Base-by-base conservation (phyloP, 352 stramenopile species). In the Globisporangium cylindrosporum region DNA sequence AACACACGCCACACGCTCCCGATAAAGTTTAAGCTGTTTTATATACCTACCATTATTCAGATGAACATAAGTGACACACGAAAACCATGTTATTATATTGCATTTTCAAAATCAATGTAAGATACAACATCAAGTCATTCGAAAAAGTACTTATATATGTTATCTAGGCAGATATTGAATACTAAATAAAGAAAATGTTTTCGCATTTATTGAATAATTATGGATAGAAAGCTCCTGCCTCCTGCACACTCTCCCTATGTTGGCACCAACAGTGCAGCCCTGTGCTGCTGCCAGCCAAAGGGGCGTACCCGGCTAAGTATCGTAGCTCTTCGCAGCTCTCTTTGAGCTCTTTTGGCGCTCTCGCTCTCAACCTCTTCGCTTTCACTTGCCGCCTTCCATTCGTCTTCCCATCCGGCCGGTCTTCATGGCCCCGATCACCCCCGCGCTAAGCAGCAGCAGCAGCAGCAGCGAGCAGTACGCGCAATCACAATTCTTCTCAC, bases 401-500 rank as follows among this genome's bases (percentile, higher is more conserved):
- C 24, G 46, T 60, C 49, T 58, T 10, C 57, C 61, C 24, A 48
- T 62, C 65, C 24, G 18, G 18, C 27, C 22, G 34, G 46, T 32
- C 65, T 32, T 51, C 24, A 87, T 87, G 79, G 77, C 79, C 3
- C 79, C 79, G 51, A 79, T 81, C 55, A 73, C 79, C 27, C 66
- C 66, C 20, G 66, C 25, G 20, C 67, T 71, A 4, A 72, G 62
- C 54, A 64, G 72, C 0, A 24, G 22, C 32, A 57, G 41, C 34
- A 60, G 72, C 32, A 57, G 27, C 27, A 27, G 69, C 56, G 56
- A 62, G n/a, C 56, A 74, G 27, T 48, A 69, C 63, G 59, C 63
- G 24, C 59, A 73, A 25, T 51, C 64, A 14, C 64, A 51, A 12
- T 64, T 65, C 48, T 70, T 64, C 56, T 22, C 29, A 2, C 22